Percentiles rank a stretch among this genome's conserved stretches.
These are phyloP conservation scores for Neurospora sp. DNA, from an alignment of 2,329 filamentous ascomycete species.

Conservation along the genomic window DNA sequence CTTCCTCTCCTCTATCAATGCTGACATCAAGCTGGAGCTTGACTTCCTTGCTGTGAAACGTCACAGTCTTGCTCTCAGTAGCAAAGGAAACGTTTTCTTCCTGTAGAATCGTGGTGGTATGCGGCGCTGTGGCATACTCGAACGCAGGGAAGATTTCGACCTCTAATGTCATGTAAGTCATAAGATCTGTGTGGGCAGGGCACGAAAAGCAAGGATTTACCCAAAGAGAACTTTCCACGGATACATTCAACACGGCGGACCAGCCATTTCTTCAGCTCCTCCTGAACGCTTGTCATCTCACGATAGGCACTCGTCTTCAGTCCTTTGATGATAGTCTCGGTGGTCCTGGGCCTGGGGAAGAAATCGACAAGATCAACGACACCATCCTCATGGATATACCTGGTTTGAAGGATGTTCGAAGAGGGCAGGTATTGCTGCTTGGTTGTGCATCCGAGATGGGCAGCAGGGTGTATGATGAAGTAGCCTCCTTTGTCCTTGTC, in stretches of 20 bases:
- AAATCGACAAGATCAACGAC: slow-evolving; percentile 67
- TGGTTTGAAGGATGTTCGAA: slow-evolving; percentile 65
- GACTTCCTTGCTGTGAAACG: slow-evolving; percentile 49
- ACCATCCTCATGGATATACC: slow-evolving; percentile 68
- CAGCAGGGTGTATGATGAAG: slow-evolving; percentile 55
- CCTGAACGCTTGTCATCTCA: slow-evolving; percentile 43
- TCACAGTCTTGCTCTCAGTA: slow-evolving; percentile 47
- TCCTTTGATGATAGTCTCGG: slow-evolving; percentile 38
- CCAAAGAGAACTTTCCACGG: slow-evolving; percentile 53
- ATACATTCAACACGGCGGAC: slow-evolving; percentile 65
- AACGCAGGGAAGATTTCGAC: slow-evolving; percentile 66
- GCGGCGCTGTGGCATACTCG: slow-evolving; percentile 55
- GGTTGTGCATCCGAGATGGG: slow-evolving; percentile 47
- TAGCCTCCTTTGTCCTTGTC: slow-evolving; percentile 68
- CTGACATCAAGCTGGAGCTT: slow-evolving; percentile 60
- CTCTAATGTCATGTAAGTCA: slow-evolving; percentile 28
- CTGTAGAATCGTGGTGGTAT: slow-evolving; percentile 48
- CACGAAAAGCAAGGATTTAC: slow-evolving; percentile 21
- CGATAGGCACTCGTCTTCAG: slow-evolving; percentile 42
- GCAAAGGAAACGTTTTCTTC: slow-evolving; percentile 29
- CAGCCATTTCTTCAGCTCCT: slow-evolving; percentile 61
- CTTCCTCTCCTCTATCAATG: slow-evolving; percentile 47
- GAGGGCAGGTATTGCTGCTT: slow-evolving; percentile 72
- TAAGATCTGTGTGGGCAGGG: not conserved
- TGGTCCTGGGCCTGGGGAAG: slow-evolving; percentile 59